phyloP scores from a whole-genome alignment of 805 yeast genomes.

The Ogataea paradorogensis region DNA sequence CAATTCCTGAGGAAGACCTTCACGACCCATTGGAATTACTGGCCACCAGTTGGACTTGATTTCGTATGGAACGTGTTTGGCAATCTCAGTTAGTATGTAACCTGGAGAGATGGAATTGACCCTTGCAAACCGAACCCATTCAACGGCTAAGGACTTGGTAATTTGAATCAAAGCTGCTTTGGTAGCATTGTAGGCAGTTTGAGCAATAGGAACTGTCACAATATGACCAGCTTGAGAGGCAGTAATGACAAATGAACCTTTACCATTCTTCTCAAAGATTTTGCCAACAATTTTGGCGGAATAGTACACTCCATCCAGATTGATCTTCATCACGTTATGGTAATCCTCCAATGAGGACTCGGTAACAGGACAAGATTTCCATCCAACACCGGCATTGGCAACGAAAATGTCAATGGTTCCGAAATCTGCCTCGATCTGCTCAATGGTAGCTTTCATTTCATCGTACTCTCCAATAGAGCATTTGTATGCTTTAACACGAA shows the following conservation, averaged over 20 bases:
- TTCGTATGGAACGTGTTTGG: conserved; percentile 20
- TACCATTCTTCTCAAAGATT: conserved; percentile 42
- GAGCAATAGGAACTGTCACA: conserved; percentile 47
- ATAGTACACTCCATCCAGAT: conserved; percentile 45
- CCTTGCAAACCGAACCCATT: conserved; percentile 45
- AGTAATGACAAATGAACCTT: conserved; percentile 46
- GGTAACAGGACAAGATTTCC: conserved; percentile 38
- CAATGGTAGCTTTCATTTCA: conserved; percentile 21
- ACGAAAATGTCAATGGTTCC: conserved; percentile 40
- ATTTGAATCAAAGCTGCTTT: conserved; percentile 46
- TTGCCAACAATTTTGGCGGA: conserved; percentile 46
- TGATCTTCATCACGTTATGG: conserved; percentile 43
- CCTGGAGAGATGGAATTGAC: conserved; percentile 49
- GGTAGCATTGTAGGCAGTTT: conserved; percentile 44
- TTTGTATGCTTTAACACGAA: conserved; percentile 62
- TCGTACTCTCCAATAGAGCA: conserved; percentile 50
- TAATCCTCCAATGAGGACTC: conserved; percentile 29
- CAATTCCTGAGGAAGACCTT: conserved; percentile 46
- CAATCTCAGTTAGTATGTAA: conserved; percentile 44
- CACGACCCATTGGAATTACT: conserved; percentile 47
- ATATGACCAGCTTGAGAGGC: conserved; percentile 52
- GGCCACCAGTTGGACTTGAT: conserved; percentile 29
- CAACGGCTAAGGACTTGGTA: conserved; percentile 42
- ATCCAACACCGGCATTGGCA: conserved; percentile 43
- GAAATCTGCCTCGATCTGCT: conserved; percentile 32